Percentiles rank a stretch among this genome's conserved stretches.
phyloP scores from a whole-genome alignment of 164 flowering plant species.

The Chimonanthus praecox region DNA sequence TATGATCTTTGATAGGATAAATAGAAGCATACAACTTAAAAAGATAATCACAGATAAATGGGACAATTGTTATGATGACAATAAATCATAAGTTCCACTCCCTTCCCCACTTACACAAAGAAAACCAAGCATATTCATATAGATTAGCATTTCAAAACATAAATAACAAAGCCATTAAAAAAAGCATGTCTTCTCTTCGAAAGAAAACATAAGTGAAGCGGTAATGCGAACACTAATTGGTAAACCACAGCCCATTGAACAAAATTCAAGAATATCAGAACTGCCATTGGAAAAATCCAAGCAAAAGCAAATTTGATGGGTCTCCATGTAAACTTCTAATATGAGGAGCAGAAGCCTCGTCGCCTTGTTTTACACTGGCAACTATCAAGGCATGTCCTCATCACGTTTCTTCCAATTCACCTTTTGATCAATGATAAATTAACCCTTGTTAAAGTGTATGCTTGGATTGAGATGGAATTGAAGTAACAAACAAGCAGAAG shows the following conservation, averaged over 20 bases:
- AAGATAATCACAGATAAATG: background rate
- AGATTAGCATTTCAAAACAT: background rate
- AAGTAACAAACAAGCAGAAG: background rate
- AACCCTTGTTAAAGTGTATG: background rate
- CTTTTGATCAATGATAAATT: no score
- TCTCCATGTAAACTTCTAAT: no score
- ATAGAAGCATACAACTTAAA: background rate
- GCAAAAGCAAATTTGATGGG: no score
- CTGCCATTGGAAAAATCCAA: no score
- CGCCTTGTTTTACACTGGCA: background rate
- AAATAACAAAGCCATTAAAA: background rate
- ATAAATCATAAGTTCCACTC: background rate
- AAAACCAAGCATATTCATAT: background rate
- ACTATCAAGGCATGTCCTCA: background rate
- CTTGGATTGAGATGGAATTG: background rate
- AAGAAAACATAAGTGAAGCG: background rate
- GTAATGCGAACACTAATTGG: no score
- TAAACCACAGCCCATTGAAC: background rate
- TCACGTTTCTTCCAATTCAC: background rate
- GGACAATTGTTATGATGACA: background rate
- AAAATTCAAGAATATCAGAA: background rate
- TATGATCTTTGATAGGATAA: background rate
- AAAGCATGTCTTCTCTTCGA: background rate
- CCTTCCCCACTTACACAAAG: background rate
- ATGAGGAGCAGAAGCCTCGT: background rate